Conservation (phyloP, 768 basidiomycete genomes). For the Pleurotus citrinopileatus region DNA sequence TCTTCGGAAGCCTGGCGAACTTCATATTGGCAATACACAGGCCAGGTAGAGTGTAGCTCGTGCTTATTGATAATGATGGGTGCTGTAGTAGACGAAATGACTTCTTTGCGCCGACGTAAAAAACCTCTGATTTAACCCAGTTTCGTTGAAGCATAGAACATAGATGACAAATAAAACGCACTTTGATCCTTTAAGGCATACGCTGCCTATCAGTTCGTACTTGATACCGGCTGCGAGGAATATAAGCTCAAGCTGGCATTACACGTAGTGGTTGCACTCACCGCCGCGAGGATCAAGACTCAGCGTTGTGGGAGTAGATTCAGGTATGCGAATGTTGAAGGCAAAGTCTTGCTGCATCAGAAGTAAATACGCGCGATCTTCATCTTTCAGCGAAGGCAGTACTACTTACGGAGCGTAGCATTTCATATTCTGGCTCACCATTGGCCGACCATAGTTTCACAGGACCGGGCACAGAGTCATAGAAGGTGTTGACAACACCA, state of each 20-base stretch:
- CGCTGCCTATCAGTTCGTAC: slow-evolving; percentile 87
- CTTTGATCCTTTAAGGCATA: slow-evolving; percentile 87
- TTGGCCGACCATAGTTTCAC: slow-evolving; percentile 79
- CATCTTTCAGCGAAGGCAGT: no score
- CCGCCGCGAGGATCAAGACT: slow-evolving; percentile 70
- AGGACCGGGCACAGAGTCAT: slow-evolving; percentile 78
- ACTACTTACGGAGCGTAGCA: slow-evolving; percentile 61
- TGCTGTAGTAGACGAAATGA: slow-evolving; percentile 63
- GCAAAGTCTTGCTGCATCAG: slow-evolving; percentile 74
- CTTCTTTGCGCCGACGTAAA: slow-evolving; percentile 75
- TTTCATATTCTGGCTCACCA: slow-evolving; percentile 36
- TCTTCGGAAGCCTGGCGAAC: slow-evolving; percentile 63
- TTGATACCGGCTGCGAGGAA: slow-evolving; percentile 65
- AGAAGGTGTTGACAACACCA: slow-evolving; percentile 66
- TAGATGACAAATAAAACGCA: slow-evolving; percentile 26
- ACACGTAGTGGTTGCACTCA: slow-evolving; percentile 22
- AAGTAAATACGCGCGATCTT: no score
- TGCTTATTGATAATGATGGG: slow-evolving; percentile 88
- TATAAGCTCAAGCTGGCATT: neutral
- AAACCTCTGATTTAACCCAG: slow-evolving; percentile 55
- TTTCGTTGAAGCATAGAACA: neutral
- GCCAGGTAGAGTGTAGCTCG: slow-evolving; percentile 92
- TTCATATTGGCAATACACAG: slow-evolving; percentile 80
- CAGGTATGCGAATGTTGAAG: slow-evolving; percentile 89
- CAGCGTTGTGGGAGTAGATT: slow-evolving; percentile 85